Conservation (phyloP, 495 filamentous ascomycete genomes). For the Neurospora africana region DNA sequence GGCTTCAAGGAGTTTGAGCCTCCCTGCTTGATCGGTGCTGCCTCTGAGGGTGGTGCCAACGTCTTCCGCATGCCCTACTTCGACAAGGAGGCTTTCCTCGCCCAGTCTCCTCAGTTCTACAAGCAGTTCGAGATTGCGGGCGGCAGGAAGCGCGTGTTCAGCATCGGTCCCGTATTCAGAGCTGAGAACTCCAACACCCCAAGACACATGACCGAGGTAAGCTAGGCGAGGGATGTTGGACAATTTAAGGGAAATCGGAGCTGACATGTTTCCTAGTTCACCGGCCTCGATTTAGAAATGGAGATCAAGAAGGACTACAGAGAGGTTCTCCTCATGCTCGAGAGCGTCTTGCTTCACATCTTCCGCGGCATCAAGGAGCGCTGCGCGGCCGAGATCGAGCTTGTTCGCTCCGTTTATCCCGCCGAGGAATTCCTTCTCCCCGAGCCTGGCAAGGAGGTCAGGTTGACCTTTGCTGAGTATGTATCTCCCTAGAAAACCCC, state of each 20-base stretch:
- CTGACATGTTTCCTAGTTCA: constrained; percentile 40
- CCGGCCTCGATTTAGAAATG: constrained; percentile 96
- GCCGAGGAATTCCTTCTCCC: constrained; percentile 43
- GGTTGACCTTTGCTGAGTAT: constrained; percentile 69
- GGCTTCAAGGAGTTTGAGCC: constrained; percentile 68
- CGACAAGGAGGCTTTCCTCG: constrained; percentile 70
- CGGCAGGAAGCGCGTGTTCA: constrained; percentile 81
- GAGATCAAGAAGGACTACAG: constrained; percentile 81
- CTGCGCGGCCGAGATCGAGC: constrained; percentile 58
- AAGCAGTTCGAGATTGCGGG: constrained; percentile 96
- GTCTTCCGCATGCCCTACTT: constrained; percentile 93
- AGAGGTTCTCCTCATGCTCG: constrained; percentile 72
- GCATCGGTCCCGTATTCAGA: constrained; percentile 86
- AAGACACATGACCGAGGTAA: constrained; percentile 79
- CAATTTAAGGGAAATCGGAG: not conserved
- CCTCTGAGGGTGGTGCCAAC: constrained; percentile 87
- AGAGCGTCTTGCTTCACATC: constrained; percentile 78
- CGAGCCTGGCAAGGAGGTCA: constrained; percentile 55
- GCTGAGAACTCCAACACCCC: constrained; percentile 96
- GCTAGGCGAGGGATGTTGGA: not conserved
- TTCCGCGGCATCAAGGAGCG: constrained; percentile 65
- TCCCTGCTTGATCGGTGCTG: constrained; percentile 78
- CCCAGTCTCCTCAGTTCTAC: constrained; percentile 71
- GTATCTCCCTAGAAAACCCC: not conserved
- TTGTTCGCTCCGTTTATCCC: constrained; percentile 53